Evolutionary conservation across 148 eudicot genomes (phyloP), one percentile per base, ranked within the genome.

Genomic region (Rhododendron ferrugineum): DNA sequence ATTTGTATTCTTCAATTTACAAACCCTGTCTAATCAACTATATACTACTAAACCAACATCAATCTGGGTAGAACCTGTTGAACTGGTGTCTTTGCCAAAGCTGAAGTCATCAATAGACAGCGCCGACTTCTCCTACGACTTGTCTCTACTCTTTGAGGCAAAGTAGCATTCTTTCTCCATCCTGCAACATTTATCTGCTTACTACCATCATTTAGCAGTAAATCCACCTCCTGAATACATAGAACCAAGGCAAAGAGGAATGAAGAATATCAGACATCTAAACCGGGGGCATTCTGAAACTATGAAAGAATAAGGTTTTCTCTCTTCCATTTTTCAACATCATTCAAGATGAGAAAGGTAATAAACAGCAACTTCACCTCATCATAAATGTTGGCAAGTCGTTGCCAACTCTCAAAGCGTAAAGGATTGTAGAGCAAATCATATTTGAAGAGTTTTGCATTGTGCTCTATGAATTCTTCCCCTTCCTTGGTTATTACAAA

Each of bases 401-500:
- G 91, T 87, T 94, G 92, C 99, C 99, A 97, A 90, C 99, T 95
- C 91, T 97, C 98, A 85, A 95, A 92, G 56, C 95, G 98, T 82
- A 92, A 80, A 70, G 98, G 99, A 83, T 94, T 97, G 88, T 92
- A 97, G 86, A 95, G 85, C 81, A 97, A 87, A 88, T 97, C 99
- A 91, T 94, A 97, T 88, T 97, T 97, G 85, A 92, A 95, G 85
- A 97, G 96, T 37, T 91, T 95, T 80, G 99, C 95, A 87, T 91
- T 94, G 84, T 97, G 94, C 85, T 93, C 92, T 64, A 95, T 95
- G 89, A 95, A 97, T 47, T 95, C 98, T 85, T 93, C 98, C 85
- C 99, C 99, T 92, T 97, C 99, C 86, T 97, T 97, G 44, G 98
- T 95, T 77, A 97, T 92, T 70, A 97, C 96, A 92, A 95, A 97